Conservation (phyloP, 805 yeast species). For the Torulaspora delbrueckii region DNA sequence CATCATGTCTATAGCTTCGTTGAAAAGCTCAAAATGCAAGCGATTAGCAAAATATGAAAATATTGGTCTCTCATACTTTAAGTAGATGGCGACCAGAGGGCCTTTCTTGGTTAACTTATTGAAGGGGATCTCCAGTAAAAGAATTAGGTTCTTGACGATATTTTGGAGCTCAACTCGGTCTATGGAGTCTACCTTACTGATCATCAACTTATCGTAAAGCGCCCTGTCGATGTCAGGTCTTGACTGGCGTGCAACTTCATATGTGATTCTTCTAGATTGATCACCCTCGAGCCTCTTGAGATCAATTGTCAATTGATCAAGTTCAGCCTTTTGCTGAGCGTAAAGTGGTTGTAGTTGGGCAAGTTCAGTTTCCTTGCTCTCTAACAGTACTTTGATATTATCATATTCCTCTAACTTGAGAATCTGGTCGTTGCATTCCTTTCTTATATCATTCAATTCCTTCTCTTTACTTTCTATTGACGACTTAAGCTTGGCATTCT, state of each 20-base stretch:
- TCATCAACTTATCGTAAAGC: constrained; percentile 21
- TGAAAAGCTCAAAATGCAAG: constrained; percentile 31
- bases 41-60: constrained; percentile 33
- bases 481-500: constrained; percentile 1
- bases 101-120: constrained; percentile 26
- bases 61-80: constrained; percentile 29
- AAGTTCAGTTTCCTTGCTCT: not conserved
- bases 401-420: not conserved
- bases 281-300: constrained; percentile 24
- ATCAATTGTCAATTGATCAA: constrained; percentile 1
- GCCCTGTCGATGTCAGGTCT: constrained; percentile 27
- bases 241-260: constrained; percentile 18
- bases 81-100: constrained; percentile 25
- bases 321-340: constrained; percentile 1
- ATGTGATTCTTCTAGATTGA: constrained; percentile 19
- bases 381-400: constrained; percentile 5
- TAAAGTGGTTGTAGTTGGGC: not conserved
- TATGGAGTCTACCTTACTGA: constrained; percentile 30
- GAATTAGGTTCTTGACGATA: constrained; percentile 33
- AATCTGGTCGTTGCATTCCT: not conserved
- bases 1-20: constrained; percentile 27
- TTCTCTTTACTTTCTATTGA: constrained; percentile 6
- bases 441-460: constrained; percentile 1
- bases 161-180: constrained; percentile 34
- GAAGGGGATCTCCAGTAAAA: constrained; percentile 34